Evolutionary conservation across 768 basidiomycete species (phyloP).

Genomic region (Fibroporia radiculosa): DNA sequence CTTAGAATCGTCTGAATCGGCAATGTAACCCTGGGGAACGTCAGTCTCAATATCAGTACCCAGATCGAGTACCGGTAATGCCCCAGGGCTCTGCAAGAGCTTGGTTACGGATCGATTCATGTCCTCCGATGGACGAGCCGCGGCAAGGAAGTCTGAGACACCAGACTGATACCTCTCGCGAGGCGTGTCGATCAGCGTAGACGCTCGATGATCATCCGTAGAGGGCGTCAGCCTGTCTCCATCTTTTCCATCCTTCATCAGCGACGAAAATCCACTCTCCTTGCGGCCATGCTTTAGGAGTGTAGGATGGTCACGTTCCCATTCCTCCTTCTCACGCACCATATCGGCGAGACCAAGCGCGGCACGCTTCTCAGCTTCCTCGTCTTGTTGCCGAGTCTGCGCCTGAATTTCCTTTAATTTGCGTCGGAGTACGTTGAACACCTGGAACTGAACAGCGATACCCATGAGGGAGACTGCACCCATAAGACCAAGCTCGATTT

Average conservation of each 20-base stretch:
- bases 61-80: constrained; percentile 65
- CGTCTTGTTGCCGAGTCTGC: constrained; percentile 65
- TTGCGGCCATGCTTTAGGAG: constrained; percentile 52
- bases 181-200: constrained; percentile 36
- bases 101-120: constrained; percentile 41
- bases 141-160: constrained; percentile 66
- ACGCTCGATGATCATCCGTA: constrained; percentile 42
- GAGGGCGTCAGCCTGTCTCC: constrained; percentile 33
- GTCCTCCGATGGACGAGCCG: constrained; percentile 54
- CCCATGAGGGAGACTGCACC: constrained; percentile 81
- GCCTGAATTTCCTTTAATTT: constrained; percentile 75
- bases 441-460: constrained; percentile 82
- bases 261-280: constrained; percentile 55
- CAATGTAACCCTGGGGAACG: constrained; percentile 65
- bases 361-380: constrained; percentile 69
- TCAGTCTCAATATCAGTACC: constrained; percentile 68
- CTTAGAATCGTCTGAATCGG: constrained; percentile 28
- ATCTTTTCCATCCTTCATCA: constrained; percentile 54
- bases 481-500: constrained; percentile 87
- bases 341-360: constrained; percentile 60
- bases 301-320: constrained; percentile 82
- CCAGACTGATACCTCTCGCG: constrained; percentile 59
- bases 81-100: constrained; percentile 40
- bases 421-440: constrained; percentile 70
- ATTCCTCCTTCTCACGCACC: constrained; percentile 65